Base-by-base conservation (phyloP, 495 filamentous ascomycete species). In the Parathielavia hyrcaniae region DNA sequence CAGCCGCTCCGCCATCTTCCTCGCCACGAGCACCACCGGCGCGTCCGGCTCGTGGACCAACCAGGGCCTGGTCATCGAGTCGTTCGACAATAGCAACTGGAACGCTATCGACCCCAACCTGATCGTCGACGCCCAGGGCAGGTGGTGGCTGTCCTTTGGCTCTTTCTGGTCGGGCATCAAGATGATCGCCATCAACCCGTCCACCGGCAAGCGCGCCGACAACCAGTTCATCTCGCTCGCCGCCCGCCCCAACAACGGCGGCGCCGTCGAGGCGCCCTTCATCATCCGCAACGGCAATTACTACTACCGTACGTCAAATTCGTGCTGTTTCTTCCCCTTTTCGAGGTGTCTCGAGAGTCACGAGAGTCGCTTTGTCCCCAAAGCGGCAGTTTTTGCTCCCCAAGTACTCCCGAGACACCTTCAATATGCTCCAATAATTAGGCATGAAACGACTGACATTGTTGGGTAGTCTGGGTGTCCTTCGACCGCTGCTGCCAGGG, bases 91-190 rank as follows among this genome's bases (percentile, higher is more conserved):
- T 26, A 46, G 8, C 17, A 17, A 12, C 26, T 54, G 52, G 52
- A 54, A 54, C 30, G 52, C 52, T 30, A 54, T 54, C 40, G 52
- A 54, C 16, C 52, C 52, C n/a, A 54, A 54, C 41, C 41, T 54
- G 26, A 36, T 54, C 12, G 52, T 54, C 1, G 52, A 54, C 16
- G 52, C 52, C n/a, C 40, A 54, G 52, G 52, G 52, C 40, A 13
- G 10, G 26, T 54, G 52, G 52, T 54, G 52, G 52, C n/a, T 54
- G n/a, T 20, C 52, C 4, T 12, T 54, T n/a, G 52, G 52, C 26
- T 54, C 52, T 26, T 54, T 54, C 32, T 54, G 52, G 52, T 45
- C 40, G 26, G 52, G 52, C n/a, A 45, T 54, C 17, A 54, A 54
- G 52, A 46, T 54, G 52, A 36, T 54, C 14, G 9, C n/a, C 26